Conservation (phyloP, 441 rosid species). For the Eruca vesicaria region DNA sequence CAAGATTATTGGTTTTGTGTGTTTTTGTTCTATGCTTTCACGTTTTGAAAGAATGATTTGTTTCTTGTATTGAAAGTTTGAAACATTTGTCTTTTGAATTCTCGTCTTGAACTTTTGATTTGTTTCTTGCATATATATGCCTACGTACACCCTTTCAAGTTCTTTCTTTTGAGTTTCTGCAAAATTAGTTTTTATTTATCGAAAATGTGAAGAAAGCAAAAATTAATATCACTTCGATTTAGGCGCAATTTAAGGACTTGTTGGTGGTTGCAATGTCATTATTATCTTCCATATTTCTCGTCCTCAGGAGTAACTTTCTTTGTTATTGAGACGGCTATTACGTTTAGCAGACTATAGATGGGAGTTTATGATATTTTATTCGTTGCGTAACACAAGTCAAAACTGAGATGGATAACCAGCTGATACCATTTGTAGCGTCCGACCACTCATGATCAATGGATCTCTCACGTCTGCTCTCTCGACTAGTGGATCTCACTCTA, state of each 20-base stretch:
- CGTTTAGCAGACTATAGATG: not conserved
- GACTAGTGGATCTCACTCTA: too few species aligned
- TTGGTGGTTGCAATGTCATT: not conserved
- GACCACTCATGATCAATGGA: too few species aligned
- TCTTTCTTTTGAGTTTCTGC: not conserved
- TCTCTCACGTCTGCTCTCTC: too few species aligned
- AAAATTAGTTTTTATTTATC: not conserved
- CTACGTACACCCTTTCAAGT: not conserved
- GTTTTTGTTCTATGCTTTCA: not conserved
- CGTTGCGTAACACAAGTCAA: too few species aligned
- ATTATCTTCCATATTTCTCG: not conserved
- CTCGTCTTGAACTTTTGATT: not conserved
- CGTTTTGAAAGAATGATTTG: slow-evolving; percentile 2
- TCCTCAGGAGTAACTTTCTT: not conserved
- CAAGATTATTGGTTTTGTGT: slow-evolving; percentile 8
- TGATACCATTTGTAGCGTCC: too few species aligned
- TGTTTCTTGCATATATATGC: not conserved
- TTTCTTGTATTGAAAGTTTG: not conserved
- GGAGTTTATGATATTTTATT: too few species aligned
- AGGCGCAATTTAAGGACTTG: slow-evolving; percentile 4
- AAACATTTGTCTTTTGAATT: not conserved
- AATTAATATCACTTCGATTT: not conserved
- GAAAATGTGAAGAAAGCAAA: not conserved
- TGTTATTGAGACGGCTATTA: not conserved
- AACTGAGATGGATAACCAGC: too few species aligned